Evolutionary conservation across 2,329 filamentous ascomycete genomes (phyloP).

Genomic region (Stachybotrys elegans): DNA sequence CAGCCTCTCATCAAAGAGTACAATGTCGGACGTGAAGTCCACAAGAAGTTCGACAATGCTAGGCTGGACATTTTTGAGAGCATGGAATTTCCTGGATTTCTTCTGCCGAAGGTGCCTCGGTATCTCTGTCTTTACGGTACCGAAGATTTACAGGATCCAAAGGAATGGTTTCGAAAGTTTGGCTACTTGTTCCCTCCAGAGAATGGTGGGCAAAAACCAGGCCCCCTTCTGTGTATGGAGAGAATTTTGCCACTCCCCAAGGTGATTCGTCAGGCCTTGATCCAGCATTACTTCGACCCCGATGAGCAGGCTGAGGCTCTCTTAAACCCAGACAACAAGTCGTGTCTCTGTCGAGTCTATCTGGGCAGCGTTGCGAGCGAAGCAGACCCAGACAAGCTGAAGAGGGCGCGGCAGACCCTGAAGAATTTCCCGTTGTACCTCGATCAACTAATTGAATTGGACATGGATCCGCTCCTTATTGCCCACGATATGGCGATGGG

Average conservation of each 20-base stretch:
- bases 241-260: conserved; percentile 5
- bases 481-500: conserved; percentile 6
- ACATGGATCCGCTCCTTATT: conserved; percentile 4
- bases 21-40: neutral
- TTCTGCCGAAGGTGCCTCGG: neutral
- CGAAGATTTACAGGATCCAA: neutral
- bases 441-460: neutral
- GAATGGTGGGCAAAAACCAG: conserved; percentile 5
- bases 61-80: neutral
- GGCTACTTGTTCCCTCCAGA: conserved; percentile 2
- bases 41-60: neutral
- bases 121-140: neutral
- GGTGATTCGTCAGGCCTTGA: conserved; percentile 3
- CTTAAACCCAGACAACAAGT: neutral
- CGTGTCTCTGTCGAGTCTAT: conserved; percentile 3
- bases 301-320: conserved; percentile 2
- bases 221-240: conserved; percentile 1
- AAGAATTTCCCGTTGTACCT: conserved; percentile 7
- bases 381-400: neutral
- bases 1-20: neutral
- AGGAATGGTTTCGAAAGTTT: neutral
- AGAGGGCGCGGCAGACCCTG: neutral
- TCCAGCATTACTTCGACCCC: conserved; percentile 4
- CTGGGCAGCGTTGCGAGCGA: conserved; percentile 1
- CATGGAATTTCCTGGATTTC: neutral